Evolutionary conservation across 352 stramenopile genomes (phyloP).

Genomic region (Globisporangium alternatum): DNA sequence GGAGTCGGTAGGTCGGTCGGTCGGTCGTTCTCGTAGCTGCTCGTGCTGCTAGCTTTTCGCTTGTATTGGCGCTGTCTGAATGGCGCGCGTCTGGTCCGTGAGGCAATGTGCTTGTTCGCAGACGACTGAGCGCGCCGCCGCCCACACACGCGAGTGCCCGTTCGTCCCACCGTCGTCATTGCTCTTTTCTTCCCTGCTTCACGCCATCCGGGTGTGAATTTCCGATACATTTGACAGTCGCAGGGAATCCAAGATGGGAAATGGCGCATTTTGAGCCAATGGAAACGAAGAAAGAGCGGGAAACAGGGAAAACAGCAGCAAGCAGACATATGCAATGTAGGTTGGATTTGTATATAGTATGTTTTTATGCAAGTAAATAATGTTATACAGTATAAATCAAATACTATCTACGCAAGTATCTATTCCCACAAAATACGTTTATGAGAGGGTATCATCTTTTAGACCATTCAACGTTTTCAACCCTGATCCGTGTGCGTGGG

Average conservation of each 20-base stretch:
- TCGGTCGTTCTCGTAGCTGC: background rate
- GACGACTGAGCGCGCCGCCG: background rate
- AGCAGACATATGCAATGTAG: background rate
- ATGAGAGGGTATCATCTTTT: no score
- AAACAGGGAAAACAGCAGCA: background rate
- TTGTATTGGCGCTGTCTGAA: background rate
- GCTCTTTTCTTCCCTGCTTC: background rate
- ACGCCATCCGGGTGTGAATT: background rate
- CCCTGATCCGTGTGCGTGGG: no score
- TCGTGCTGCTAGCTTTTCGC: background rate
- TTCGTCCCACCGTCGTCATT: background rate
- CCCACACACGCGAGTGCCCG: background rate
- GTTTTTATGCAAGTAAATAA: background rate
- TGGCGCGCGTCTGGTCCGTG: background rate
- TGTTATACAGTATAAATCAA: background rate
- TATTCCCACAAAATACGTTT: background rate
- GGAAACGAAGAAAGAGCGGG: background rate
- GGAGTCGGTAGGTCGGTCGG: no score
- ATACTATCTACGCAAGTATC: background rate
- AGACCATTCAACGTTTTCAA: no score
- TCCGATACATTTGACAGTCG: background rate
- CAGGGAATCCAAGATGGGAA: background rate
- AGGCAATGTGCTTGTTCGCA: background rate
- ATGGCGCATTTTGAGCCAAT: constrained; percentile 1
- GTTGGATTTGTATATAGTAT: background rate